These are phyloP conservation scores for Blastobotrys proliferans DNA, from an alignment of 1,139 yeast species.

Conservation along the genomic window DNA sequence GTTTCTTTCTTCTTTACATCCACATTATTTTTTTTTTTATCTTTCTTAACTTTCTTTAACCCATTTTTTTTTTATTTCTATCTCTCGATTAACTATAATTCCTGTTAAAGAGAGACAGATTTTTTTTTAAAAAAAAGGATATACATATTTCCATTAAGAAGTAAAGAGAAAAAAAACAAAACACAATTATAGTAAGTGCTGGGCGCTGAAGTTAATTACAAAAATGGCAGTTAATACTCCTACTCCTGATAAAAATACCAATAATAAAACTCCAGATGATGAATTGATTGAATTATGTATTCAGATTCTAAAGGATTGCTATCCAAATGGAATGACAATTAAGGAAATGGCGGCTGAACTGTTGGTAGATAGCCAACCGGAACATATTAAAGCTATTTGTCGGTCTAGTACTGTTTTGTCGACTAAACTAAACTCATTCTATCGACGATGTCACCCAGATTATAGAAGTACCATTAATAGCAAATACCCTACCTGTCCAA, in stretches of 20 bases:
- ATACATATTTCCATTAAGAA: neutral
- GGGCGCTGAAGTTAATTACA: neutral
- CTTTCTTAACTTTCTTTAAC: neutral
- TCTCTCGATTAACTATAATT: neutral
- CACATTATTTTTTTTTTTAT: neutral
- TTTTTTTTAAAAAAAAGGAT: neutral
- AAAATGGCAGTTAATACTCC: conserved; percentile 4
- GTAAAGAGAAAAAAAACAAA: neutral
- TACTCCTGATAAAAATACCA: too few species aligned
- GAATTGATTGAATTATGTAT: conserved; percentile 26
- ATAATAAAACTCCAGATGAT: conserved; percentile 19
- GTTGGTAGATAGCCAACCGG: conserved; percentile 15
- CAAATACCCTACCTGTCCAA: conserved; percentile 25
- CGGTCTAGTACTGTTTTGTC: conserved; percentile 33
- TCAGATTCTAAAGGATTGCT: conserved; percentile 22
- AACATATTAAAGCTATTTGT: conserved; percentile 21
- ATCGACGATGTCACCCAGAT: conserved; percentile 30
- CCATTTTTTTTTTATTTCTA: conserved; percentile 1
- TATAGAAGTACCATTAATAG: conserved; percentile 14
- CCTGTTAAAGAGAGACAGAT: neutral
- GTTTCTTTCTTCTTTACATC: neutral
- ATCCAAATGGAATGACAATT: conserved; percentile 31
- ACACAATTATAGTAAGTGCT: neutral
- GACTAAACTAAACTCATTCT: conserved; percentile 33
- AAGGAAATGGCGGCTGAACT: conserved; percentile 30